A percentile compares a stretch with the other conserved stretches of the same genome.
Evolutionary conservation across 2,329 filamentous ascomycete genomes (phyloP).

Genomic region (Aspergillaceae sp.): DNA sequence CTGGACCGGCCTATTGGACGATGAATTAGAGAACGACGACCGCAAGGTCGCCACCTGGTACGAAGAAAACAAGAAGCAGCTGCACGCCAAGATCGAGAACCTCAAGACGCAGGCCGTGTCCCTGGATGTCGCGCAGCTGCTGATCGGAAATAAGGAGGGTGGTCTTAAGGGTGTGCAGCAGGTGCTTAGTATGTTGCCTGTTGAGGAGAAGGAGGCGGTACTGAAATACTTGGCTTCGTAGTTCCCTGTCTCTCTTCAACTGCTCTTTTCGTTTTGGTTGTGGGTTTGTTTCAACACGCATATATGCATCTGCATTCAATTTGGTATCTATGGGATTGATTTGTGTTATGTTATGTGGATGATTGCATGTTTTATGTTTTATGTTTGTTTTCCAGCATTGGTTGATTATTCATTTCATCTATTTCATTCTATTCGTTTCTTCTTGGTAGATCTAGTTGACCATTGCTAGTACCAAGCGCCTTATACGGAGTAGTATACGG

Average conservation of each 20-base stretch:
- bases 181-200: slow-evolving; percentile 75
- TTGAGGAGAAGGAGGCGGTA: slow-evolving; percentile 78
- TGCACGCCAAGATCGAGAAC: slow-evolving; percentile 74
- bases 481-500: too few relatives aligned
- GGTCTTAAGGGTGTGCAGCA: slow-evolving; percentile 80
- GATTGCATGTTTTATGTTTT: too few relatives aligned
- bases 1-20: slow-evolving; percentile 62
- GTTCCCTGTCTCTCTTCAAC: slow-evolving; percentile 10
- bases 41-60: slow-evolving; percentile 87
- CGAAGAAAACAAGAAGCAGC: slow-evolving; percentile 79
- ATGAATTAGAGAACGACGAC: slow-evolving; percentile 70
- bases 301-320: slow-evolving; percentile 2
- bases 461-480: too few relatives aligned
- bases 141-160: slow-evolving; percentile 58
- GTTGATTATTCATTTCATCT: too few relatives aligned
- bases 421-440: too few relatives aligned
- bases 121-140: slow-evolving; percentile 59
- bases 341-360: too few relatives aligned
- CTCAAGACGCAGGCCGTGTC: slow-evolving; percentile 69
- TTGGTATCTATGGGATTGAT: too few relatives aligned
- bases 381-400: too few relatives aligned
- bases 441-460: too few relatives aligned
- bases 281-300: slow-evolving; percentile 3
- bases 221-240: slow-evolving; percentile 46
- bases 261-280: slow-evolving; percentile 4